phyloP scores from a whole-genome alignment of 306 rosid species.

The Crotalaria pallida region DNA sequence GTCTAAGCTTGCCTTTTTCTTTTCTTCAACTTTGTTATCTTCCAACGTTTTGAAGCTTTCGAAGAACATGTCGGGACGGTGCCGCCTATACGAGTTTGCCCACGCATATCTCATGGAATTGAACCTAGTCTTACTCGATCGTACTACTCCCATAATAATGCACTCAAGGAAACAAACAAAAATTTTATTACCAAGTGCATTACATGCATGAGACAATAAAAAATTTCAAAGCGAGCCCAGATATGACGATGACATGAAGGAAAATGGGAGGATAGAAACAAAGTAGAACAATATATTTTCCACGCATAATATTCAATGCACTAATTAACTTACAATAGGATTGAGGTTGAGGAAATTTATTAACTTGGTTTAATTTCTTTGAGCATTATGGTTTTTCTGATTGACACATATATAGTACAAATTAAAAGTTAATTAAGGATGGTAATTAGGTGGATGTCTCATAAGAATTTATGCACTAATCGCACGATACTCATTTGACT shows the following conservation, averaged over 20 bases:
- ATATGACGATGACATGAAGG: slow-evolving; percentile 14
- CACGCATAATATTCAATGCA: neutral
- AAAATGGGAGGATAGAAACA: neutral
- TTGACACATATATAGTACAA: neutral
- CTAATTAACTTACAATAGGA: neutral
- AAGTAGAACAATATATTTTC: neutral
- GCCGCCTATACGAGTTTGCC: neutral
- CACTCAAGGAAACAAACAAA: slow-evolving; percentile 11
- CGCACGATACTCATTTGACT: neutral
- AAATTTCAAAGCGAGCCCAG: neutral
- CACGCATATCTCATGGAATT: slow-evolving; percentile 9
- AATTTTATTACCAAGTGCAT: neutral
- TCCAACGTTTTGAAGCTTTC: slow-evolving; percentile 5
- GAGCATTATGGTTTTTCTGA: neutral
- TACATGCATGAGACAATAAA: neutral
- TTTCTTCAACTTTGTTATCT: neutral
- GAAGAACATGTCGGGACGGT: slow-evolving; percentile 22
- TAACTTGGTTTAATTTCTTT: neutral
- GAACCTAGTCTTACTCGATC: too few species aligned
- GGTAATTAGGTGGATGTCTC: neutral
- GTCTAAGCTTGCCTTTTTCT: neutral
- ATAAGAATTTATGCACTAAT: slow-evolving; percentile 3
- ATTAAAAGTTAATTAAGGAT: slow-evolving; percentile 7
- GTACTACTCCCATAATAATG: too few species aligned
- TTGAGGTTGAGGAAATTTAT: neutral